Evolutionary conservation across 176 grass and related monocot species (phyloP), one percentile per base, ranked within the genome.

Genomic region (Oryza meyeriana): DNA sequence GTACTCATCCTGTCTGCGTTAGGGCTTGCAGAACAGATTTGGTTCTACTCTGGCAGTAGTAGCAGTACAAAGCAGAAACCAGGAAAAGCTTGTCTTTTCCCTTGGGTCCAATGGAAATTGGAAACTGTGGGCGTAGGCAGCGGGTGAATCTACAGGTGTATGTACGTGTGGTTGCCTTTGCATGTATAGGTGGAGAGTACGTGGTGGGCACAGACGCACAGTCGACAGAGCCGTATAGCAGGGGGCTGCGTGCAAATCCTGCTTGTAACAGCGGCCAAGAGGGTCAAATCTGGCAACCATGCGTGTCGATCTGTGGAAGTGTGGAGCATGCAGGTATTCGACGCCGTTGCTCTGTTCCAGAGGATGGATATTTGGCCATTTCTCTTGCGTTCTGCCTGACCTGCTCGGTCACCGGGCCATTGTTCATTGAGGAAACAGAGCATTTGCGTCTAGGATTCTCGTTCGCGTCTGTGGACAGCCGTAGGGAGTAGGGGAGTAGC

Each of bases 51-150:
- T 11, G 8, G 16, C 47, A 50, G 3, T 20, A 17, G 20, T 36
- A n/a, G 28, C 11, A 32, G 8, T 4, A 25, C 12, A 59, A 24
- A 78, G 61, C 7, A 44, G 14, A 32, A 29, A 29, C 25, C 24
- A 36, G 5, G 27, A 5, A 12, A 6, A 2, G 14, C 20, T 33
- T 59, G 55, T 59, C 12, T 66, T 48, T 9, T 32, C 4, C 36
- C 45, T 17, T 61, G 28, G 22, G 30, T 17, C 39, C 29, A n/a
- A 3, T 10, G 29, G 33, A 20, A 39, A 33, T 28, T 65, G 84
- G 55, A 66, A 80, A 58, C 77, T 33, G 84, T 74, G 84, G 57
- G 68, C 76, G 68, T 79, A n/a, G 67, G 31, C 39, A 26, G 29
- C 20, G 63, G 75, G 58, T 77, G 57, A 40, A 40, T 9, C 52